Evolutionary conservation across 495 filamentous ascomycete genomes (phyloP).

Genomic region (Annulohypoxylon maeteangense): DNA sequence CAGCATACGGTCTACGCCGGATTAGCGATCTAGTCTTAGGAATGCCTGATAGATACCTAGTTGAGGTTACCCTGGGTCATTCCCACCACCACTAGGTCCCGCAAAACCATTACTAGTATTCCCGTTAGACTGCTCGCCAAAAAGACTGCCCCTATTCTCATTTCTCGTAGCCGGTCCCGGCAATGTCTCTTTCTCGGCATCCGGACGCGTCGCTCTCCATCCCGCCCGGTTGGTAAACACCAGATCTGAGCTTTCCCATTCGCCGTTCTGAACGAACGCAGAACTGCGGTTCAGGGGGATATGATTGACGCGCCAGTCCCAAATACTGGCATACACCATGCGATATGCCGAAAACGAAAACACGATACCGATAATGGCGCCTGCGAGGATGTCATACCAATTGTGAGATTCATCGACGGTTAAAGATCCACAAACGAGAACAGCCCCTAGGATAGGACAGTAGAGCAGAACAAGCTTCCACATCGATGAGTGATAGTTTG

Average conservation of each 20-base stretch:
- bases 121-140: background rate
- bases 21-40: background rate
- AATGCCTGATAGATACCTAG: background rate
- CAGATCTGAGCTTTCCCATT: slow-evolving; percentile 18
- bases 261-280: slow-evolving; percentile 27
- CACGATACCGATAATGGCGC: slow-evolving; percentile 55
- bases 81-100: background rate
- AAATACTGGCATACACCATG: slow-evolving; percentile 56
- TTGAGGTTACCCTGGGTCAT: background rate
- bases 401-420: slow-evolving; percentile 62
- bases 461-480: slow-evolving; percentile 64
- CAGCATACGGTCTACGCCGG: slow-evolving; percentile 6
- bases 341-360: slow-evolving; percentile 54
- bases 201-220: slow-evolving; percentile 21
- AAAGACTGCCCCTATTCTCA: slow-evolving; percentile 10
- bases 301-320: slow-evolving; percentile 57
- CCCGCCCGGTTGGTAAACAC: slow-evolving; percentile 39
- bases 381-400: slow-evolving; percentile 62
- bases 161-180: slow-evolving; percentile 13
- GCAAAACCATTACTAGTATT: background rate
- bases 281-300: slow-evolving; percentile 49
- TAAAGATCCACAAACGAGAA: slow-evolving; percentile 59
- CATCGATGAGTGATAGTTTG: slow-evolving; percentile 65
- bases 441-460: slow-evolving; percentile 60
- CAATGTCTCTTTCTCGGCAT: slow-evolving; percentile 23